Evolutionary conservation across 2,329 filamentous ascomycete genomes (phyloP), one percentile per base, ranked within the genome.

Genomic region (Aspergillus sp.): DNA sequence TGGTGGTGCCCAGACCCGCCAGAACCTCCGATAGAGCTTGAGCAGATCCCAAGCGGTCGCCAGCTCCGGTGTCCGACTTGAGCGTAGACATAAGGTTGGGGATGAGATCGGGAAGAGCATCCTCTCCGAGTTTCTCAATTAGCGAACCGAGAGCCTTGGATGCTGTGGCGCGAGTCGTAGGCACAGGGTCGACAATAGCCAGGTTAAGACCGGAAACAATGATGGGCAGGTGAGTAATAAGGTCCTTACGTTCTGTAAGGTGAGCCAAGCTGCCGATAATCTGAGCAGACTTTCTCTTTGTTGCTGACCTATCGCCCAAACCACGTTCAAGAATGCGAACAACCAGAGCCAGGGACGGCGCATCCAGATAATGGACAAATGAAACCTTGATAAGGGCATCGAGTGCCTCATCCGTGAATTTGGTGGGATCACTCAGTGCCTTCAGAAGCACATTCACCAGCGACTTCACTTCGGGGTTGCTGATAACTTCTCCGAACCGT

Each of bases 191-290:
- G 53, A 99, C 91, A 48, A 96, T 87, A 19, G 95, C 95, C 61
- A 90, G 72, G 71, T 96, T 92, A 61, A 99, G 82, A 15, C 95
- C 96, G 63, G 91, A 90, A 57, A 98, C 91, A 45, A 99, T 83
- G 19, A 98, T 91, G 3, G 95, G 93, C 45, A 99, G 79, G 79
- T 99, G 95, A 12, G 90, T 84, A 58, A 93, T 86, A 41, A 99
- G 87, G 67, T 99, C 96, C 75, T 95, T 96, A 68, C 95, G 89
- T 72, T 99, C 95, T 1, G 95, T 98, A 62, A 99, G 84, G 80
- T 99, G 96, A 35, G 95, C 95, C 71, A 99, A 82, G 79, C 93
- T 98, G 68, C 95, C 95, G 75, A 99, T 99, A 65, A 99, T 96
- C 71, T 99, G 95, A 2, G 95, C 88, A 53, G 96, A 90, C 77